Conservation (phyloP, 2,329 filamentous ascomycete species). For the Arthrobotrys sinensis region DNA sequence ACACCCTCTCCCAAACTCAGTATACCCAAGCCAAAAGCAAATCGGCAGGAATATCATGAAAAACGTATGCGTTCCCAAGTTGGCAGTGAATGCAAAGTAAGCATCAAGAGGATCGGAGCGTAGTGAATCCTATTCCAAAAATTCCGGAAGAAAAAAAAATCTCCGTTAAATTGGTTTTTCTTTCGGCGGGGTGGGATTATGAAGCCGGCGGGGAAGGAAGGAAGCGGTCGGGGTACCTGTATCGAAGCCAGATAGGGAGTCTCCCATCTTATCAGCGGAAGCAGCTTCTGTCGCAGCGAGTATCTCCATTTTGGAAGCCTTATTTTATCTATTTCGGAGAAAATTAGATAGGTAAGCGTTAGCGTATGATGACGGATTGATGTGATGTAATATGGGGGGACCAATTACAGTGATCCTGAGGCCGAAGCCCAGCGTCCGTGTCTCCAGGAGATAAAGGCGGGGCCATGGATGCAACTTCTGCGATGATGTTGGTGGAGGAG, state of each 20-base stretch:
- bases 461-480: conserved; percentile 30
- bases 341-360: background rate
- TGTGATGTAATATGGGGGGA: conserved; percentile 3
- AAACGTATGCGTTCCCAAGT: conserved; percentile 97
- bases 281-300: conserved; percentile 81
- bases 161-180: background rate
- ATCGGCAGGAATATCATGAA: conserved; percentile 97
- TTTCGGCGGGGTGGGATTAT: background rate
- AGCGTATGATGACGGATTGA: conserved; percentile 6
- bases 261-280: conserved; percentile 93
- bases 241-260: conserved; percentile 92
- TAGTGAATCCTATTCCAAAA: conserved; percentile 29
- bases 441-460: conserved; percentile 38
- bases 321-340: conserved; percentile 77
- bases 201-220: background rate
- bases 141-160: background rate
- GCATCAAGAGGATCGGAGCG: conserved; percentile 78
- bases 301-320: conserved; percentile 92
- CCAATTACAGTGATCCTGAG: conserved; percentile 63
- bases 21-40: conserved; percentile 95
- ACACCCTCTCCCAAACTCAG: conserved; percentile 87
- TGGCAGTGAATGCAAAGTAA: conserved; percentile 97
- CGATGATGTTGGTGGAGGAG: background rate
- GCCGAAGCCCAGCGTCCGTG: conserved; percentile 62
- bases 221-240: conserved; percentile 71